Conservation (phyloP, 441 rosid genomes). For the Adansonia grandidieri region DNA sequence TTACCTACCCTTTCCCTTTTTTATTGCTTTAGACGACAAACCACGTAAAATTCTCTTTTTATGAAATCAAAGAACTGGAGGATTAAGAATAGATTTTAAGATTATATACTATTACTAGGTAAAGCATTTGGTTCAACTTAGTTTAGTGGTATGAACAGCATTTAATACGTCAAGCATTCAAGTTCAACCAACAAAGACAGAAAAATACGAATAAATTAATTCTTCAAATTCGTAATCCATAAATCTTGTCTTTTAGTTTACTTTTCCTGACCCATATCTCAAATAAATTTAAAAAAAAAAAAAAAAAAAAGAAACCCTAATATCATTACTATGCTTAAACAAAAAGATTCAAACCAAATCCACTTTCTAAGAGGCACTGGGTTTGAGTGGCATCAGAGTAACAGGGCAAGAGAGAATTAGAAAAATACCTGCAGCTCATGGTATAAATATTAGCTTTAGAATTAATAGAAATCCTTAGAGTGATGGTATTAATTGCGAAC, state of each 20-base stretch:
- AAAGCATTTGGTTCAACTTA: too few relatives aligned
- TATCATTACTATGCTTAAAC: background rate
- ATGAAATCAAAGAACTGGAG: too few relatives aligned
- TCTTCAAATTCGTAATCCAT: background rate
- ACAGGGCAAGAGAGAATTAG: background rate
- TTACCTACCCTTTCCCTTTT: too few relatives aligned
- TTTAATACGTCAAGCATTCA: background rate
- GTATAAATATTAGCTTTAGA: too few relatives aligned
- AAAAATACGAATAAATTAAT: background rate
- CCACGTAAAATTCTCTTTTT: too few relatives aligned
- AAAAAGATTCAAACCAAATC: constrained; percentile 1
- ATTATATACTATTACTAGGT: too few relatives aligned
- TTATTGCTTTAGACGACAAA: too few relatives aligned
- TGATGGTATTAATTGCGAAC: background rate
- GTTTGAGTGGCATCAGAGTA: background rate
- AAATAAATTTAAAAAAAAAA: too few relatives aligned
- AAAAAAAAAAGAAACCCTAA: background rate
- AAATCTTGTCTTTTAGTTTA: background rate
- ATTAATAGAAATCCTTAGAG: background rate
- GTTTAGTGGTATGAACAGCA: too few relatives aligned
- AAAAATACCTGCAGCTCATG: too few relatives aligned
- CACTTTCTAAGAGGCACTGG: background rate
- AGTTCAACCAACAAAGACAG: background rate
- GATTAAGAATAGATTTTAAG: too few relatives aligned
- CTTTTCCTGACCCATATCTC: background rate